Conservation (phyloP, 768 basidiomycete species). For the Auriscalpium orientale region DNA sequence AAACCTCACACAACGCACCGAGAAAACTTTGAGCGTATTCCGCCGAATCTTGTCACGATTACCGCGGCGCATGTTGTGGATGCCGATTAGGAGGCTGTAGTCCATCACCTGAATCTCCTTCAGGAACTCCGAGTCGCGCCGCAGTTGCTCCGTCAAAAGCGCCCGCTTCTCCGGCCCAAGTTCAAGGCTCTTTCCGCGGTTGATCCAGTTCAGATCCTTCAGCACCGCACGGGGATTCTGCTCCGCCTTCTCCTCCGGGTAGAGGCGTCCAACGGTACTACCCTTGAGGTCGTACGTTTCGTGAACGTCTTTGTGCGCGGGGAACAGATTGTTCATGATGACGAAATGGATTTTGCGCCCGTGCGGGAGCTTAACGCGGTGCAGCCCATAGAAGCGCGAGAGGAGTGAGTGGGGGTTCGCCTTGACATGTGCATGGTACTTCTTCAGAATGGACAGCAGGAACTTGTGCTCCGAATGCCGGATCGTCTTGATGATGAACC, state of each 20-base stretch:
- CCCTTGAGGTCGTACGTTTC: constrained; percentile 98
- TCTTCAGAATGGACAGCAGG: constrained; percentile 71
- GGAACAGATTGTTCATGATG: constrained; percentile 99
- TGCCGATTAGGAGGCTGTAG: constrained; percentile 89
- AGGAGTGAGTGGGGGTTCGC: constrained; percentile 90
- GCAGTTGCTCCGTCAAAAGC: constrained; percentile 82
- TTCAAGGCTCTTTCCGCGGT: constrained; percentile 66
- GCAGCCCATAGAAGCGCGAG: constrained; percentile 93
- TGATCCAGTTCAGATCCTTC: constrained; percentile 97
- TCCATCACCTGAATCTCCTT: constrained; percentile 88
- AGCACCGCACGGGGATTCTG: constrained; percentile 83
- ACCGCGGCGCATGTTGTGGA: constrained; percentile 85
- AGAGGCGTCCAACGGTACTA: constrained; percentile 81
- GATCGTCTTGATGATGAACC: constrained; percentile 99
- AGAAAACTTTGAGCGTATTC: constrained; percentile 88
- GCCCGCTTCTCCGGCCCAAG: constrained; percentile 96
- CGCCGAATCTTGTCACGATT: constrained; percentile 88
- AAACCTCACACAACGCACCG: constrained; percentile 43
- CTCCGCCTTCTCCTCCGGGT: constrained; percentile 71
- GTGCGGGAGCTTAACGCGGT: constrained; percentile 91
- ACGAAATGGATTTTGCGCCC: constrained; percentile 98
- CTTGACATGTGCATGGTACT: constrained; percentile 82
- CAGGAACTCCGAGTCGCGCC: constrained; percentile 81
- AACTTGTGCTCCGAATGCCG: constrained; percentile 93
- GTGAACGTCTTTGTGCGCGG: constrained; percentile 93